phyloP scores from a whole-genome alignment of 129 eudicot species.

The Apium graveolens region DNA sequence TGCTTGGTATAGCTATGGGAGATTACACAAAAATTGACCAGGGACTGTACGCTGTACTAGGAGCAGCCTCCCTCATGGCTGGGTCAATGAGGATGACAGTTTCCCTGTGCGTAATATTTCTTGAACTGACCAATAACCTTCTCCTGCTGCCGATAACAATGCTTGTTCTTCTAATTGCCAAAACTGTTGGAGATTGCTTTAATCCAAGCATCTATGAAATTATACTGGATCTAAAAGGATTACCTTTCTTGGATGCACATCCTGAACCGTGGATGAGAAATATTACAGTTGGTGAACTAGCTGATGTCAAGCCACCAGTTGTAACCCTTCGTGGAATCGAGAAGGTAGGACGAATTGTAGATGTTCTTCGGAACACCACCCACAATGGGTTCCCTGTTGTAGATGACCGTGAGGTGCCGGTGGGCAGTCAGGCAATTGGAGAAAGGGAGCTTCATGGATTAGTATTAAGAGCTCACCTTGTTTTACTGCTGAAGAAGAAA shows the following conservation, averaged over 20 bases:
- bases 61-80: constrained; percentile 93
- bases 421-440: constrained; percentile 22
- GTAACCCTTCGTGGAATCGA: constrained; percentile 71
- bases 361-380: constrained; percentile 64
- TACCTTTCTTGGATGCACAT: constrained; percentile 72
- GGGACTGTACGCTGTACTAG: constrained; percentile 78
- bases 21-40: constrained; percentile 68
- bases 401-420: constrained; percentile 34
- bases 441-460: constrained; percentile 57
- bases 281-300: constrained; percentile 73
- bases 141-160: constrained; percentile 73
- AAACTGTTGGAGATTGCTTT: constrained; percentile 86
- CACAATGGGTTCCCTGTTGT: constrained; percentile 95
- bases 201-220: constrained; percentile 82
- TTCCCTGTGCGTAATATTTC: constrained; percentile 83
- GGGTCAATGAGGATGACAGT: constrained; percentile 99
- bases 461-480: constrained; percentile 68
- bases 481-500: constrained; percentile 63
- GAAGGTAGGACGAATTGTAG: constrained; percentile 68
- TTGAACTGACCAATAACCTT: constrained; percentile 89
- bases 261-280: constrained; percentile 95
- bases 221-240: constrained; percentile 74
- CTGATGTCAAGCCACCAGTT: constrained; percentile 58
- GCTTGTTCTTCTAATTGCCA: constrained; percentile 84
- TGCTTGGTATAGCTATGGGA: constrained; percentile 72